Evolutionary conservation across 257 asterid species (phyloP).

Genomic region (Agastache rugosa): DNA sequence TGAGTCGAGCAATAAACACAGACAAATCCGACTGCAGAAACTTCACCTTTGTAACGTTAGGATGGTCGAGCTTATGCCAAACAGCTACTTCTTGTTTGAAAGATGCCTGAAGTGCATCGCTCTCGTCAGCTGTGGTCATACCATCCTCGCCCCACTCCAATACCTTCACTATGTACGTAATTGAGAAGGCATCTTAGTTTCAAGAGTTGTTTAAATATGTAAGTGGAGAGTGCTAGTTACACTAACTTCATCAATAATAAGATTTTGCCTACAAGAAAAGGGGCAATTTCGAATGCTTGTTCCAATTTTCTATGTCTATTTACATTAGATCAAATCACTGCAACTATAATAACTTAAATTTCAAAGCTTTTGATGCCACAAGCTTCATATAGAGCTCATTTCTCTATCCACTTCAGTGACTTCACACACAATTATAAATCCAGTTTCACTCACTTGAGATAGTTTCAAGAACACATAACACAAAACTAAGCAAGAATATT

Average conservation of each 20-base stretch:
- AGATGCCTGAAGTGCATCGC: conserved; percentile 56
- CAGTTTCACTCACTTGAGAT: not conserved
- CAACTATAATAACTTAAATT: not conserved
- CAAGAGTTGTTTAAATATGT: conserved; percentile 7
- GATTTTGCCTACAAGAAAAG: not conserved
- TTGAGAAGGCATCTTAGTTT: conserved; percentile 19
- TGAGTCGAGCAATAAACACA: not conserved
- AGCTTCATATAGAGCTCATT: not conserved
- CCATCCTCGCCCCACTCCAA: conserved; percentile 84
- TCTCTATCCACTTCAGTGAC: not conserved
- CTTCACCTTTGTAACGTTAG: conserved; percentile 65
- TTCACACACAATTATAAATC: not conserved
- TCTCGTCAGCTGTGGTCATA: conserved; percentile 61
- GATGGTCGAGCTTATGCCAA: conserved; percentile 80
- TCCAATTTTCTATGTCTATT: not conserved
- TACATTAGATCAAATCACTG: not conserved
- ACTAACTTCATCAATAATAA: conserved; percentile 2
- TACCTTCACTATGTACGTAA: conserved; percentile 58
- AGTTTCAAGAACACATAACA: not conserved
- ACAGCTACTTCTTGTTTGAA: conserved; percentile 71
- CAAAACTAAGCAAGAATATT: not conserved
- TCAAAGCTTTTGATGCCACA: not conserved
- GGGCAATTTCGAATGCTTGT: not conserved
- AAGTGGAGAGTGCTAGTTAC: not conserved
- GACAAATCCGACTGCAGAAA: not conserved